Evolutionary conservation across 768 basidiomycete genomes (phyloP).

Genomic region (Rhizopogon vinicolor): DNA sequence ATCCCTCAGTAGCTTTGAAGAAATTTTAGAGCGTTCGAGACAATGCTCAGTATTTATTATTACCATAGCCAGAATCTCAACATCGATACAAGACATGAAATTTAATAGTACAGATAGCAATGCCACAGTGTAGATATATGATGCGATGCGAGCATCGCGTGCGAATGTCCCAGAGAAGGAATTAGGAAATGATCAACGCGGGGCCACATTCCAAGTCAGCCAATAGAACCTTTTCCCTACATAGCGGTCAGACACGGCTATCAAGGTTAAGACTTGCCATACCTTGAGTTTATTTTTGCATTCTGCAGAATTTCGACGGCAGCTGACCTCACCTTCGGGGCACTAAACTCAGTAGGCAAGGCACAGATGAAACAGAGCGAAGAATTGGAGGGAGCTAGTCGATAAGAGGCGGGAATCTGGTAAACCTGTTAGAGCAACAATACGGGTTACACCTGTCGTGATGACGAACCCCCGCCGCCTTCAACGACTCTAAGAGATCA

Average conservation of each 20-base stretch:
- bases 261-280: slow-evolving; percentile 8
- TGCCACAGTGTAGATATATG: slow-evolving; percentile 4
- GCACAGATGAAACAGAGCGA: slow-evolving; percentile 57
- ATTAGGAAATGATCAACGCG: slow-evolving; percentile 52
- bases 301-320: slow-evolving; percentile 43
- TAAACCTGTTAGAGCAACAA: slow-evolving; percentile 6
- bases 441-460: slow-evolving; percentile 1
- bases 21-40: no score
- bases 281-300: slow-evolving; percentile 39
- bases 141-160: neutral
- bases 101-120: slow-evolving; percentile 4
- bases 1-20: no score
- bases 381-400: slow-evolving; percentile 55
- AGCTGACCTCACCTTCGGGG: slow-evolving; percentile 36
- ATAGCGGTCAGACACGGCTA: slow-evolving; percentile 3
- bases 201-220: slow-evolving; percentile 48
- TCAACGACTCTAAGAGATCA: slow-evolving; percentile 53
- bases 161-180: neutral
- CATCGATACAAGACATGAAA: neutral
- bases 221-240: slow-evolving; percentile 46
- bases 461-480: slow-evolving; percentile 52
- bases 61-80: neutral
- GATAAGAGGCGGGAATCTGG: slow-evolving; percentile 61
- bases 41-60: no score
- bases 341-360: slow-evolving; percentile 38